Evolutionary conservation across 2,329 filamentous ascomycete species (phyloP), one percentile per base, ranked within the genome.

Genomic region (Rosellinia necatrix): DNA sequence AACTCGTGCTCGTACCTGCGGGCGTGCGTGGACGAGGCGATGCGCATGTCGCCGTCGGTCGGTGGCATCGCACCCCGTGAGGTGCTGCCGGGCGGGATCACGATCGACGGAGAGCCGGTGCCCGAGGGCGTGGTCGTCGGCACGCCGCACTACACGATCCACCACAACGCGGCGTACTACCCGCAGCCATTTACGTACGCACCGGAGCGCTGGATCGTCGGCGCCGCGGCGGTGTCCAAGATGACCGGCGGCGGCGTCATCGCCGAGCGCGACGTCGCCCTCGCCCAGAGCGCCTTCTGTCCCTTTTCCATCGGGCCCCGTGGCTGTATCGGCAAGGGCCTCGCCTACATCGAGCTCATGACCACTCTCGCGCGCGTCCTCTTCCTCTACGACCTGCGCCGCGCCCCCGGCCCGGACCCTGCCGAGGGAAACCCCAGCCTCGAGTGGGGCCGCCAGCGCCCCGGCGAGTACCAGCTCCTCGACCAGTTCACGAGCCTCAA

Each of bases 401-500:
- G 73, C 65, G 77, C 81, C 2, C 78, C 78, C 1, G 74, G 81
- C 1, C 69, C 63, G 7, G 82, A 82, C 56, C 78, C 80, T 3
- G 81, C 79, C 7, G 80, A 85, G 74, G 82, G 83, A 5, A 73
- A 71, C 40, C 62, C 69, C 2, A 75, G 74, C 25, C 67, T 76
- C 6, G 82, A 80, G 66, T 81, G 75, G 74, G 85, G 84, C 0
- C 76, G 85, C 41, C 78, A 85, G 52, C 76, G 80, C 42, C 68
- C 67, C 15, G 74, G 68, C 1, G 89, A 91, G 76, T 90, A 86
- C 71, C 88, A 90, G 75, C 74, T 91, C 53, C 74, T 81, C 48
- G 89, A 92, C 69, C 87, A 83, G 15, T 91, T 92, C 71, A 90
- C 88, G 27, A 89, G 86, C 64, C 76, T 82, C 64, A 92, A 91